Conservation (phyloP, 768 basidiomycete species). For the Leucocoprinus sp. region DNA sequence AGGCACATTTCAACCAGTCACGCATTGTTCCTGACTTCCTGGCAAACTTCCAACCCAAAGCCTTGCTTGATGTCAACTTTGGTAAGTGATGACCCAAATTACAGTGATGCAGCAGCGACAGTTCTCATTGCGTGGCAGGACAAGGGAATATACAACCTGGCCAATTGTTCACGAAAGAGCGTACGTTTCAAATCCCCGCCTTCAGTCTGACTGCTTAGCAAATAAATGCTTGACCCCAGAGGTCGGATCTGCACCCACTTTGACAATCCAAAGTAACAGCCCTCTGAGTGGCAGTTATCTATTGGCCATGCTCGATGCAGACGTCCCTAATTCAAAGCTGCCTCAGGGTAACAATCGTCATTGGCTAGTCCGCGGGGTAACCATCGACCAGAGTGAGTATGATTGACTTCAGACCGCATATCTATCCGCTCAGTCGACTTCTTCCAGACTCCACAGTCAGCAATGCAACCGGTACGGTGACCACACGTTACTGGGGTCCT, state of each 20-base stretch:
- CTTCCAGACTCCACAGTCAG: constrained; percentile 29
- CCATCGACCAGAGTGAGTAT: constrained; percentile 20
- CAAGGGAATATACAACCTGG: constrained; percentile 48
- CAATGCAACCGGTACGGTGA: constrained; percentile 33
- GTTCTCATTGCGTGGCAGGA: constrained; percentile 19
- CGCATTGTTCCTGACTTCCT: constrained; percentile 57
- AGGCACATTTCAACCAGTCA: constrained; percentile 60
- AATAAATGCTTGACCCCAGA: constrained; percentile 37
- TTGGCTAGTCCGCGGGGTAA: constrained; percentile 71
- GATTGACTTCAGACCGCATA: constrained; percentile 20
- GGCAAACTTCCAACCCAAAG: constrained; percentile 49
- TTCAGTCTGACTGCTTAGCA: not conserved
- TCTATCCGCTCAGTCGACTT: not conserved
- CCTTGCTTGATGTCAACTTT: constrained; percentile 47
- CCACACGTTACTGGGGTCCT: constrained; percentile 68
- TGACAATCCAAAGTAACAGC: constrained; percentile 45
- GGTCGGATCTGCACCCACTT: constrained; percentile 42
- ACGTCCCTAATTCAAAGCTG: constrained; percentile 52
- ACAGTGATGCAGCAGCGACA: not conserved
- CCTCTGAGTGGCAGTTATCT: constrained; percentile 49
- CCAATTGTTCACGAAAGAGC: constrained; percentile 44
- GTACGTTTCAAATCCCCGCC: constrained; percentile 30
- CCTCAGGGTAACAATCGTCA: constrained; percentile 60
- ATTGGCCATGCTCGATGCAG: constrained; percentile 70
- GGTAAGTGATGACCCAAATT: constrained; percentile 16